These are phyloP conservation scores for Alternaria angustiovoidea DNA, from an alignment of 2,329 filamentous ascomycete genomes.

Conservation along the genomic window DNA sequence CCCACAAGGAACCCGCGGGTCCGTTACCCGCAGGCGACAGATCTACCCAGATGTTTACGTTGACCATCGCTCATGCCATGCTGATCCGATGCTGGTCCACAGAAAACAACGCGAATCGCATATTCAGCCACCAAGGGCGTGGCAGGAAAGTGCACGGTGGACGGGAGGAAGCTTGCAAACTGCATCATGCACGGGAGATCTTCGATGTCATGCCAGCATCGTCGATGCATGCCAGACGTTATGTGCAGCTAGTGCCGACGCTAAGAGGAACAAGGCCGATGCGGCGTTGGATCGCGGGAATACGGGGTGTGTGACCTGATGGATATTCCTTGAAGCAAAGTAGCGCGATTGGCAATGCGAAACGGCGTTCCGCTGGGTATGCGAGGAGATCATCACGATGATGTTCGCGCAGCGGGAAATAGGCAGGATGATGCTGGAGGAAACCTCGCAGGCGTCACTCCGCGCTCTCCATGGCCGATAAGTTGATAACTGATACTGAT, in stretches of 20 bases:
- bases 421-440: not conserved
- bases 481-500: constrained; percentile 5
- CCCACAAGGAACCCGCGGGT: not conserved
- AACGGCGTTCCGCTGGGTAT: not conserved
- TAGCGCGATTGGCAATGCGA: not conserved
- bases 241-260: not conserved
- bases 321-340: not conserved
- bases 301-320: not conserved
- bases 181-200: constrained; percentile 16
- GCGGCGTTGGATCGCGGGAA: not conserved
- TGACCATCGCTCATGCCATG: constrained; percentile 1
- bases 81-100: constrained; percentile 2
- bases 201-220: constrained; percentile 17
- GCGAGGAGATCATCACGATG: not conserved
- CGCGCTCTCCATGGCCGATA: not conserved
- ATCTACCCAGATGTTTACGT: not conserved
- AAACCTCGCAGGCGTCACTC: not conserved
- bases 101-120: not conserved
- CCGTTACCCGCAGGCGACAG: not conserved
- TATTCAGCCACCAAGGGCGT: not conserved
- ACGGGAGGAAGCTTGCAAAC: not conserved
- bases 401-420: not conserved
- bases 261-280: not conserved
- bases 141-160: not conserved
- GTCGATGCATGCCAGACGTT: constrained; percentile 11